phyloP scores from a whole-genome alignment of 805 yeast genomes.

The Jamesozyma hellenica region DNA sequence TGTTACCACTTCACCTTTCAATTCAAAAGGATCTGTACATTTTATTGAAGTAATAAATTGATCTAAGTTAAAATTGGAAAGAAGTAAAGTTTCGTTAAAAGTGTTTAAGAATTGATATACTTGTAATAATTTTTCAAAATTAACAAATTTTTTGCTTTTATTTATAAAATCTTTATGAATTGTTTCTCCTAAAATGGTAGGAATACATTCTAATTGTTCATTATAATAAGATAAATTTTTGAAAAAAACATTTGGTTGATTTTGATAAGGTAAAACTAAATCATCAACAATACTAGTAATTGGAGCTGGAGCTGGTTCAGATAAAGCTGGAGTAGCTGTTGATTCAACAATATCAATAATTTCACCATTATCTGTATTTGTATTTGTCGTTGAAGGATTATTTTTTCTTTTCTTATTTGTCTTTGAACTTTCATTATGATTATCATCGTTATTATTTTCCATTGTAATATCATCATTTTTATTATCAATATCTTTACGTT shows the following conservation, averaged over 20 bases:
- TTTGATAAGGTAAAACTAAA: slow-evolving; percentile 18
- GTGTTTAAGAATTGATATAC: slow-evolving; percentile 26
- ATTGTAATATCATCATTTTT: background rate
- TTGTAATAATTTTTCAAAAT: slow-evolving; percentile 21
- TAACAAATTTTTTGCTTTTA: slow-evolving; percentile 5
- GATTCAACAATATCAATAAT: background rate
- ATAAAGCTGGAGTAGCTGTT: slow-evolving; percentile 1
- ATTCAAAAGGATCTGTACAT: slow-evolving; percentile 23
- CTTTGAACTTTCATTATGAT: background rate
- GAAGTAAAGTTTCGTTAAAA: slow-evolving; percentile 17
- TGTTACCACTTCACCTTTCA: slow-evolving; percentile 21
- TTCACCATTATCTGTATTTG: background rate
- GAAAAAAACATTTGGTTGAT: slow-evolving; percentile 13
- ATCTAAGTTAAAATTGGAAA: slow-evolving; percentile 23
- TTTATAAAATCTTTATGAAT: background rate
- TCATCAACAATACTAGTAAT: slow-evolving; percentile 23
- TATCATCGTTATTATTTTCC: background rate
- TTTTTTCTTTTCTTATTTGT: slow-evolving; percentile 1
- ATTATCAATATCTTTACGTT: slow-evolving; percentile 11
- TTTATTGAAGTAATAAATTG: slow-evolving; percentile 23
- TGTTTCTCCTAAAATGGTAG: background rate
- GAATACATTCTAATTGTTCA: slow-evolving; percentile 16
- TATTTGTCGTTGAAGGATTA: background rate
- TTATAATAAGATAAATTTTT: slow-evolving; percentile 16
- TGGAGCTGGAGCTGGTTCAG: too few species aligned